These are phyloP conservation scores for Rhinocladiella mackenziei DNA, from an alignment of 2,329 filamentous ascomycete genomes.

Conservation along the genomic window DNA sequence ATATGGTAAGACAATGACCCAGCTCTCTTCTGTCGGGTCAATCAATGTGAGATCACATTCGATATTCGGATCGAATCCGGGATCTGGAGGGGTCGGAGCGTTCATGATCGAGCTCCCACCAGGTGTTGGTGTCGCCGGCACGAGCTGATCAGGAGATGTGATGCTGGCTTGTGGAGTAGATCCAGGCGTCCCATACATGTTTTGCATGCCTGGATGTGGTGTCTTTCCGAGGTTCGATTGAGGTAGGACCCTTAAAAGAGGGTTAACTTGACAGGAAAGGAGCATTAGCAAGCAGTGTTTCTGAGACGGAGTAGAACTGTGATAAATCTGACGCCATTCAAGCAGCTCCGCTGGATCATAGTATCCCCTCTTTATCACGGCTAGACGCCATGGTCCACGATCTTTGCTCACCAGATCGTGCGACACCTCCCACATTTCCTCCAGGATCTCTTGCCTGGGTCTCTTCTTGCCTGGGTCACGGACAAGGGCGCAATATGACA, in stretches of 20 bases:
- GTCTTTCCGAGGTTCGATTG: constrained; percentile 4
- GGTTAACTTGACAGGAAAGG: constrained; percentile 17
- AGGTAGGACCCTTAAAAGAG: constrained; percentile 12
- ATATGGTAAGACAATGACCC: constrained; percentile 54
- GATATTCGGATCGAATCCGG: constrained; percentile 21
- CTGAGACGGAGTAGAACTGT: constrained; percentile 6
- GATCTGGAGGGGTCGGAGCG: constrained; percentile 28
- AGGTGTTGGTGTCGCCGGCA: constrained; percentile 37
- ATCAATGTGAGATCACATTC: constrained; percentile 56
- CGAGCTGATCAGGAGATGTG: constrained; percentile 41
- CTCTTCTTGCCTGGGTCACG: constrained; percentile 25
- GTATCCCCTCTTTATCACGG: constrained; percentile 51
- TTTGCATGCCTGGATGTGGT: constrained; percentile 7
- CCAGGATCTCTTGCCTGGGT: constrained; percentile 48
- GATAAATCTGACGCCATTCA: constrained; percentile 27
- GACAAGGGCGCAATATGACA: constrained; percentile 51
- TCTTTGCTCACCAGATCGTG: constrained; percentile 51
- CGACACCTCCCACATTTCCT: constrained; percentile 57
- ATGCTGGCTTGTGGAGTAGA: constrained; percentile 29
- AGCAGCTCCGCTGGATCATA: constrained; percentile 51
- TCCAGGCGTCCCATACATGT: constrained; percentile 27
- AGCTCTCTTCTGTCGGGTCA: constrained; percentile 58
- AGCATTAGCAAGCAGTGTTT: constrained; percentile 19
- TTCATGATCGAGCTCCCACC: constrained; percentile 22
- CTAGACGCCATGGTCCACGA: constrained; percentile 53